These are phyloP conservation scores for Arthrobotrys pseudoclavata DNA, from an alignment of 2,329 filamentous ascomycete species.

Conservation along the genomic window DNA sequence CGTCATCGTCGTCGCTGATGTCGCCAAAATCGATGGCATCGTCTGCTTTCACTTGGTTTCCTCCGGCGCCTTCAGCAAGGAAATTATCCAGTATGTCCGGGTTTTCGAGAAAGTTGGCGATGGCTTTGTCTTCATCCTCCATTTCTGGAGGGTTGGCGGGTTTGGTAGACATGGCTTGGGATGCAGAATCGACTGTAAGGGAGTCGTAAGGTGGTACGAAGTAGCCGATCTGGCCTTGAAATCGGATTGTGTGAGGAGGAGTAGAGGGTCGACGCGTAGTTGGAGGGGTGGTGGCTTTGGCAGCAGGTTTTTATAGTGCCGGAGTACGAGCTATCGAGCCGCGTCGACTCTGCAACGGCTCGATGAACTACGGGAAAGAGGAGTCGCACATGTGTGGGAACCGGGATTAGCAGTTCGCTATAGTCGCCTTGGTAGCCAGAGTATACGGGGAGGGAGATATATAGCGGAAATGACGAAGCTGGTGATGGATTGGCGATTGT, in stretches of 20 bases:
- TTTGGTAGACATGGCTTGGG: slow-evolving; percentile 2
- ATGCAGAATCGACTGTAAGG: neutral
- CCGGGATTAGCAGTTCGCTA: neutral
- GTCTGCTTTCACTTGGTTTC: slow-evolving; percentile 84
- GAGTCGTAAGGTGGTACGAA: neutral
- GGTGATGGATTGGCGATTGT: neutral
- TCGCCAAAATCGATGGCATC: slow-evolving; percentile 93
- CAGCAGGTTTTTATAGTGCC: neutral
- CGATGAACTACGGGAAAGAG: slow-evolving; percentile 10
- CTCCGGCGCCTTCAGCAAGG: slow-evolving; percentile 64
- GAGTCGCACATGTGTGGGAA: slow-evolving; percentile 6
- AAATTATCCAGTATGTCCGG: slow-evolving; percentile 70
- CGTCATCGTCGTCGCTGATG: slow-evolving; percentile 85
- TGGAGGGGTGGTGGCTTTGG: neutral
- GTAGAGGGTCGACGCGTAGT: slow-evolving; percentile 25
- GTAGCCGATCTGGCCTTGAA: neutral
- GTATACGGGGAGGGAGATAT: neutral
- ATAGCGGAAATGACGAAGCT: neutral
- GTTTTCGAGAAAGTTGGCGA: slow-evolving; percentile 69
- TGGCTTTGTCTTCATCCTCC: slow-evolving; percentile 70
- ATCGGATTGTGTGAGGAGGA: neutral
- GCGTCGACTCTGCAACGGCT: slow-evolving; percentile 33
- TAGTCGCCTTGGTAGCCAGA: slow-evolving; percentile 7
- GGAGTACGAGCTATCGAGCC: slow-evolving; percentile 12
- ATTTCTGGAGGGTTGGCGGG: neutral